Conservation (phyloP, 768 basidiomycete species). For the Lenzites betulinus region DNA sequence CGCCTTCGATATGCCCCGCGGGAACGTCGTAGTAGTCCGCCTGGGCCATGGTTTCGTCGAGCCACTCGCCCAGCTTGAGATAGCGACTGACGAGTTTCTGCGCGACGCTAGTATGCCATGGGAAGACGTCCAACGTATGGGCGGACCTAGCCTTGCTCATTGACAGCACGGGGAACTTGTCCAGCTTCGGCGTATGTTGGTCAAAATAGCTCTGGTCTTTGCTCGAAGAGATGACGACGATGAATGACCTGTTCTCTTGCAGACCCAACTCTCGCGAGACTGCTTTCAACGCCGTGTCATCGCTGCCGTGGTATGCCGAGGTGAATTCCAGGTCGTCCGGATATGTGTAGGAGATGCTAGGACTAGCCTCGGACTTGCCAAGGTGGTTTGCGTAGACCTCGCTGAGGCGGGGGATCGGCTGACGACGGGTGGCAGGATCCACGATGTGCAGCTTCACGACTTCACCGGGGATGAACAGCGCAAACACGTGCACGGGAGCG, state of each 20-base stretch:
- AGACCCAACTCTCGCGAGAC: conserved; percentile 85
- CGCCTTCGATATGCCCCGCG: conserved; percentile 88
- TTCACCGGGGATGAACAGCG: conserved; percentile 77
- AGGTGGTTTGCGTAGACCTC: conserved; percentile 70
- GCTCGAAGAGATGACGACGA: conserved; percentile 81
- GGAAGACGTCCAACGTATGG: conserved; percentile 80
- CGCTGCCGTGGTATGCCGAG: conserved; percentile 77
- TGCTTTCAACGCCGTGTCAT: conserved; percentile 78
- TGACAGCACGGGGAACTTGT: conserved; percentile 84
- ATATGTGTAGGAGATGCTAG: conserved; percentile 60
- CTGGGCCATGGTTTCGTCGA: conserved; percentile 75
- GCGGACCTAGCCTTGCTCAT: conserved; percentile 78
- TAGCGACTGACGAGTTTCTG: conserved; percentile 86
- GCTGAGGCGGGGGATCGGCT: conserved; percentile 75
- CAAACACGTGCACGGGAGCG: conserved; percentile 82
- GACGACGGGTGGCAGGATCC: conserved; percentile 85
- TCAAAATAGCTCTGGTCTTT: conserved; percentile 88
- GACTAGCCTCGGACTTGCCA: conserved; percentile 37
- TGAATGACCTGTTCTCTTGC: conserved; percentile 70
- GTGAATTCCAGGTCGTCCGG: conserved; percentile 60
- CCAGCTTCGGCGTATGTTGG: conserved; percentile 62
- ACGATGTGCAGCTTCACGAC: conserved; percentile 82
- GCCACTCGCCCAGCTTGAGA: conserved; percentile 73
- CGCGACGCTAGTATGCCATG: conserved; percentile 85
- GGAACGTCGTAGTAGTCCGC: conserved; percentile 94